Conservation (phyloP, 441 rosid genomes). For the Melastoma candidum region DNA sequence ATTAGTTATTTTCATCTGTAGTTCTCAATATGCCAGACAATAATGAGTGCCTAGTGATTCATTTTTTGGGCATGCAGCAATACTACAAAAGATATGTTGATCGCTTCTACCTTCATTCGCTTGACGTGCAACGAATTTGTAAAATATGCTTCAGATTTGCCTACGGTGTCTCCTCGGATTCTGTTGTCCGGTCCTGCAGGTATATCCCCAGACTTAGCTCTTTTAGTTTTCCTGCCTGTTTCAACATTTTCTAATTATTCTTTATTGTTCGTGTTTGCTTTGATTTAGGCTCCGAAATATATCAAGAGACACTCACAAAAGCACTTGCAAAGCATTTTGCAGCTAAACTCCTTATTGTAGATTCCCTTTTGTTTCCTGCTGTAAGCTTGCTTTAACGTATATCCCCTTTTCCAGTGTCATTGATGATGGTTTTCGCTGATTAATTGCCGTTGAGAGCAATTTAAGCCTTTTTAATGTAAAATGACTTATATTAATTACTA, state of each 20-base stretch:
- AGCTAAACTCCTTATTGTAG: conserved; percentile 72
- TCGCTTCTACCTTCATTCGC: conserved; percentile 67
- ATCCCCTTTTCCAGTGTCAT: background rate
- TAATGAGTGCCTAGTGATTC: too few relatives aligned
- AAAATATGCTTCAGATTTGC: conserved; percentile 66
- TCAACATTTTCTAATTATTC: too few relatives aligned
- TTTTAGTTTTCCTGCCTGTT: too few relatives aligned
- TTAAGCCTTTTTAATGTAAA: too few relatives aligned
- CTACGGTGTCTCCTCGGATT: conserved; percentile 79
- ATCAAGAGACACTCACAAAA: conserved; percentile 88
- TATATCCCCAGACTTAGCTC: conserved; percentile 16
- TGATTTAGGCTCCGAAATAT: conserved; percentile 85
- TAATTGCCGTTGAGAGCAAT: background rate
- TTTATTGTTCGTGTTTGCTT: too few relatives aligned
- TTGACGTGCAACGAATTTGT: conserved; percentile 69
- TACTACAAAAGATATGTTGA: conserved; percentile 78
- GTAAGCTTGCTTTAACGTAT: conserved; percentile 33
- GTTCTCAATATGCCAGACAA: too few relatives aligned
- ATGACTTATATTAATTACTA: too few relatives aligned
- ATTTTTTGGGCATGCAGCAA: conserved; percentile 36
- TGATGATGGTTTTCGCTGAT: background rate
- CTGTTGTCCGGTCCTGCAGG: conserved; percentile 97
- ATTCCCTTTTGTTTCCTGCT: conserved; percentile 88
- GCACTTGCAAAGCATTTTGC: conserved; percentile 87
- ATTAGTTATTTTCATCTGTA: too few relatives aligned